Conservation (phyloP, 2,329 filamentous ascomycete species). For the Aspergillus terreus region DNA sequence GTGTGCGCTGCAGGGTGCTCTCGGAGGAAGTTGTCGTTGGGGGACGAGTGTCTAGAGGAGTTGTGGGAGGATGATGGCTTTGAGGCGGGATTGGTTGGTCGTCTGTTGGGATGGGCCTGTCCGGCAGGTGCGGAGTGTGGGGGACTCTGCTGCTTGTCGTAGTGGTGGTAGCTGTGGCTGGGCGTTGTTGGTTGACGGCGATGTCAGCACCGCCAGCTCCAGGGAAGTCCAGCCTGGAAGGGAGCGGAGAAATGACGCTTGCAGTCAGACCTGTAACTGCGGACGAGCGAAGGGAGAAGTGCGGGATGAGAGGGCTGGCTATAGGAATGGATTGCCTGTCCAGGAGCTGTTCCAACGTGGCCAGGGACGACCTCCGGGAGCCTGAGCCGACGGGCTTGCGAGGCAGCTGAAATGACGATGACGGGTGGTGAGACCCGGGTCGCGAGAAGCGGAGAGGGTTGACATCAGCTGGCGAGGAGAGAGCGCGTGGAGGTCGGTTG, state of each 20-base stretch:
- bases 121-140: slow-evolving; percentile 21
- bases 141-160: slow-evolving; percentile 6
- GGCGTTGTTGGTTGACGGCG: not conserved
- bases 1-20: slow-evolving; percentile 11
- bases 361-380: slow-evolving; percentile 24
- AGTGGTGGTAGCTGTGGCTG: not conserved
- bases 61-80: slow-evolving; percentile 8
- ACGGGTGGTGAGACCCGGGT: slow-evolving; percentile 16
- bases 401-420: slow-evolving; percentile 27
- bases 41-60: slow-evolving; percentile 8
- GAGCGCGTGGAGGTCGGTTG: slow-evolving; percentile 30
- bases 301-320: slow-evolving; percentile 25
- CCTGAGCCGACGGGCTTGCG: slow-evolving; percentile 38
- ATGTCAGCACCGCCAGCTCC: not conserved
- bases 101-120: slow-evolving; percentile 17
- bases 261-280: slow-evolving; percentile 13
- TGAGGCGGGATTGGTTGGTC: slow-evolving; percentile 7
- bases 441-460: slow-evolving; percentile 13
- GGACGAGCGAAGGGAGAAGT: slow-evolving; percentile 25
- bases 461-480: slow-evolving; percentile 10
- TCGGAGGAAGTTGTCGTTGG: slow-evolving; percentile 3
- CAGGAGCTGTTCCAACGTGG: slow-evolving; percentile 19
- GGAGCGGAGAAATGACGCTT: slow-evolving; percentile 7
- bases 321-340: slow-evolving; percentile 13
- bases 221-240: slow-evolving; percentile 9